Base-by-base conservation (phyloP, 345 rosid species). In the Brassica carinata region DNA sequence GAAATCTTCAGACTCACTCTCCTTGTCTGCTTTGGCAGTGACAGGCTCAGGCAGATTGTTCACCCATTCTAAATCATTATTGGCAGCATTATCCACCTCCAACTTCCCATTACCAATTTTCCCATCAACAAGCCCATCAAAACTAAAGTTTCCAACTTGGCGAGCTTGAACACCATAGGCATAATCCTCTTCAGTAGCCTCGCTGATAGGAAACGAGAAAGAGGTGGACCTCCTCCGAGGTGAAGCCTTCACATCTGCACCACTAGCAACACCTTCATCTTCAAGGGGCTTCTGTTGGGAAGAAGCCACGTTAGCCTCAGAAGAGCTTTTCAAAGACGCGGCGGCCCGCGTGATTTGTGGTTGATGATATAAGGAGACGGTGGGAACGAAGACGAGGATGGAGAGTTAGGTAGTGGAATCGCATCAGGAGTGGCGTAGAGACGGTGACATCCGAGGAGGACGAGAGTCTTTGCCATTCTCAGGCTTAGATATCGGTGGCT, bases 341-440 rank as follows among this genome's bases (percentile, higher is more conserved):
- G 98, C 0, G 93, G 96, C 29, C 91, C 93, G 0, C 93, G 91
- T 29, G 94, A 76, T 83, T 91, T 93, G 84, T 91, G 98, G 79
- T 93, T 91, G 79, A 91, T 84, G 18, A 93, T 89, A 75, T 93
- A 91, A 0, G 96, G 96, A 2, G 98, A 93, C 1, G 98, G 88
- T 7, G 94, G 88, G 85, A 87, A 93, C 0, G 94, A 91, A 64
- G 94, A 86, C 0, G 96, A 91, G 51, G 94, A 86, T 0, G 96
- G 96, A 2, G 98, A 86, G 84, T 87, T 89, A 3, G 98, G 96
- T 14, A 90, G 87, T 0, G 90, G 94, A 14, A 92, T 87, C 0
- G 86, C 40, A 73, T 87, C 91, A 8, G 94, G 97, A 62, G 96
- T 91, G 5, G 96, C 85, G 76, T 93, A 93, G 69, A 93, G 90